phyloP scores from a whole-genome alignment of 306 rosid genomes.

The Sphenostylis stenocarpa region DNA sequence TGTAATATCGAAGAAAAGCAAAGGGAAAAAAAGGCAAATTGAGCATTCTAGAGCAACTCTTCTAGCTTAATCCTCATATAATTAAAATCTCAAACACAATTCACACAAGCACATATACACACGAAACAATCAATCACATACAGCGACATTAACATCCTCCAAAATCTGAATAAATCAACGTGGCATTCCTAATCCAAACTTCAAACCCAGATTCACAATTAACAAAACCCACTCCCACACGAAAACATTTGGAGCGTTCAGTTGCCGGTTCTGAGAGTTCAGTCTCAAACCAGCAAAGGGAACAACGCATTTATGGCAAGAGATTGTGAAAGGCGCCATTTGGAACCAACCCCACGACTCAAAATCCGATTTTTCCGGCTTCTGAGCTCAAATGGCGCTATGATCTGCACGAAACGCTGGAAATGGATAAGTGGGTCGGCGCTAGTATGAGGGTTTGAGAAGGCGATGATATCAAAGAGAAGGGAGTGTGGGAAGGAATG shows the following conservation, averaged over 20 bases:
- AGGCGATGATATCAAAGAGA: constrained; percentile 34
- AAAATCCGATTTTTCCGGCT: constrained; percentile 11
- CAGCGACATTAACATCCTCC: not conserved
- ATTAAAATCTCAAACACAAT: not conserved
- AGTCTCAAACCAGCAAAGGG: constrained; percentile 40
- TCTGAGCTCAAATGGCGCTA: constrained; percentile 7
- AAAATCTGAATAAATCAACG: constrained; percentile 36
- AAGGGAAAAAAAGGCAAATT: not conserved
- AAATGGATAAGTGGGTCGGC: constrained; percentile 20
- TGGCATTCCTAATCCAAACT: constrained; percentile 15
- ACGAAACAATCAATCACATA: not conserved
- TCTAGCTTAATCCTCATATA: not conserved
- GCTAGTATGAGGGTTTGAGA: constrained; percentile 8
- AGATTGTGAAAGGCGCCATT: constrained; percentile 65
- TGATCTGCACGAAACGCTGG: constrained; percentile 17
- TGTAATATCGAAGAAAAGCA: not conserved
- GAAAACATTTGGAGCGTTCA: constrained; percentile 25
- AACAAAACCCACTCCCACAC: constrained; percentile 28
- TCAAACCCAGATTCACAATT: constrained; percentile 28
- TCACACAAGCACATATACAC: not conserved
- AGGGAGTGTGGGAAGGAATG: not conserved
- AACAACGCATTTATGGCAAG: constrained; percentile 52
- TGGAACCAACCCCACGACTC: constrained; percentile 35
- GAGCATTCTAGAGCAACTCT: not conserved
- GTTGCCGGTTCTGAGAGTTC: constrained; percentile 23